A percentile compares a stretch with the other conserved stretches of the same genome.
These are phyloP conservation scores for Tylopilus felleus DNA, from an alignment of 768 basidiomycete species.

Conservation along the genomic window DNA sequence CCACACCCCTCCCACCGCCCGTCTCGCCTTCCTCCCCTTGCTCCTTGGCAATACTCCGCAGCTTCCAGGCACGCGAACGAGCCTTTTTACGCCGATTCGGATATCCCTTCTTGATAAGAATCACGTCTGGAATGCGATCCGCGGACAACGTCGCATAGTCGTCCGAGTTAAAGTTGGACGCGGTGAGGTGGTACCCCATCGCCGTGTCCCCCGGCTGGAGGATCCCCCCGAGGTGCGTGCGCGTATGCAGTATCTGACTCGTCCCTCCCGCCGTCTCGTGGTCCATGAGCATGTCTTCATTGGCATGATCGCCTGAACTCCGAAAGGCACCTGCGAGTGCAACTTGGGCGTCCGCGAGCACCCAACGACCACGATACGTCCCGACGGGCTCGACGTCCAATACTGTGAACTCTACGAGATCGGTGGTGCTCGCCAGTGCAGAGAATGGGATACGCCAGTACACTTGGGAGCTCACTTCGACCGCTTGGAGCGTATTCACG, in stretches of 20 bases:
- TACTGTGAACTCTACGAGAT: constrained; percentile 92
- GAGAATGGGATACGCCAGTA: constrained; percentile 96
- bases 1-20: constrained; percentile 74
- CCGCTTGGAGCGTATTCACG: constrained; percentile 77
- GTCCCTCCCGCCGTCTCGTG: constrained; percentile 54
- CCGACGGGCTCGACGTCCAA: constrained; percentile 89
- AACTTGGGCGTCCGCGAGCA: constrained; percentile 88
- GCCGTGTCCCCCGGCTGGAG: constrained; percentile 95
- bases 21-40: constrained; percentile 84
- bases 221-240: constrained; percentile 91
- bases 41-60: constrained; percentile 91
- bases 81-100: constrained; percentile 91
- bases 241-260: constrained; percentile 89
- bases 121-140: constrained; percentile 80
- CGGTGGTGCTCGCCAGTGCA: constrained; percentile 73
- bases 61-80: constrained; percentile 78
- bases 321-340: constrained; percentile 79
- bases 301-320: constrained; percentile 42
- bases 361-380: constrained; percentile 65
- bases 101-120: constrained; percentile 94
- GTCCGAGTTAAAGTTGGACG: constrained; percentile 91
- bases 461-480: constrained; percentile 71
- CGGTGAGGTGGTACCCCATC: constrained; percentile 85
- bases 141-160: constrained; percentile 67
- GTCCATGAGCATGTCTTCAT: constrained; percentile 55